Percentiles rank a stretch among this genome's conserved stretches.
Evolutionary conservation across 805 yeast genomes (phyloP).

Genomic region (Blastobotrys chiropterorum): DNA sequence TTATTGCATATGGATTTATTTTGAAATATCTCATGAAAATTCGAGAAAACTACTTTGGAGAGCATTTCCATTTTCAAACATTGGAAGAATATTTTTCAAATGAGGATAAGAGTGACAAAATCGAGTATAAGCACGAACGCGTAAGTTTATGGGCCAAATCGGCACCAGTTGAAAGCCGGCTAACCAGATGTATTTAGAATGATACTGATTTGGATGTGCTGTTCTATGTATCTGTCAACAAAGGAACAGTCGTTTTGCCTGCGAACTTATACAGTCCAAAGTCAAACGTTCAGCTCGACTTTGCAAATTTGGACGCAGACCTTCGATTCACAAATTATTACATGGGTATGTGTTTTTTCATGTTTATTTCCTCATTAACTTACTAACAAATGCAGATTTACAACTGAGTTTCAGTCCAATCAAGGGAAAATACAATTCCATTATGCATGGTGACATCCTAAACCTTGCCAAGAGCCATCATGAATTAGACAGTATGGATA

Average conservation of each 20-base stretch:
- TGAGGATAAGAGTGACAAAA: constrained; percentile 14
- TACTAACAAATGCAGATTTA: constrained; percentile 37
- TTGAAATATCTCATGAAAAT: constrained; percentile 68
- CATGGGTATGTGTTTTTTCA: constrained; percentile 47
- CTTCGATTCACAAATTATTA: constrained; percentile 85
- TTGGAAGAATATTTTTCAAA: constrained; percentile 66
- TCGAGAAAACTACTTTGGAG: constrained; percentile 88
- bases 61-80: constrained; percentile 72
- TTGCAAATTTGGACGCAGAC: constrained; percentile 67
- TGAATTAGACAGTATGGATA: constrained; percentile 27
- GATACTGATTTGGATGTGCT: constrained; percentile 74
- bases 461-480: constrained; percentile 14
- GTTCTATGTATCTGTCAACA: constrained; percentile 61
- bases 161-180: too few species aligned
- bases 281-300: constrained; percentile 54
- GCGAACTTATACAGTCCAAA: constrained; percentile 58
- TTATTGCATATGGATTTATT: constrained; percentile 74
- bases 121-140: constrained; percentile 3
- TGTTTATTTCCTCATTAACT: constrained; percentile 4
- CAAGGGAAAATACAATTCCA: constrained; percentile 28
- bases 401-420: constrained; percentile 68
- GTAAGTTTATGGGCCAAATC: constrained; percentile 6
- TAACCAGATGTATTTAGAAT: constrained; percentile 5
- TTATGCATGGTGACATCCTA: constrained; percentile 13
- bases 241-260: constrained; percentile 72